Evolutionary conservation across 1,284 basidiomycete species (phyloP).

Genomic region (Heterobasidion occidentale): DNA sequence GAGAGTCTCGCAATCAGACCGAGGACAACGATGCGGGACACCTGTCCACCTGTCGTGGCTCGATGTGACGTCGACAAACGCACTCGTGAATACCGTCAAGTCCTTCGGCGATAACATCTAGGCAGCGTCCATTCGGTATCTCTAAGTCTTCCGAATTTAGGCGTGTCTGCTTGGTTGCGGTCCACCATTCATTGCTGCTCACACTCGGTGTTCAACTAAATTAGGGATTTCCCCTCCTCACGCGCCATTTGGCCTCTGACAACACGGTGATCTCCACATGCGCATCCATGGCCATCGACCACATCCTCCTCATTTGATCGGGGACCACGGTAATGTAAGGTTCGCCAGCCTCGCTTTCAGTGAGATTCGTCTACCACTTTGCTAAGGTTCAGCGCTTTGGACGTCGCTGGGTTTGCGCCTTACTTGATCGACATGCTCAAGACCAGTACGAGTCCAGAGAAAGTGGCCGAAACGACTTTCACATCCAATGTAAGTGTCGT

Average conservation of each 20-base stretch:
- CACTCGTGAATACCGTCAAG: constrained; percentile 87
- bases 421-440: constrained; percentile 76
- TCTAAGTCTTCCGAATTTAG: constrained; percentile 94
- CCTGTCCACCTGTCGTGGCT: constrained; percentile 34
- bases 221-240: constrained; percentile 86
- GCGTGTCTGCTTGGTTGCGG: constrained; percentile 28
- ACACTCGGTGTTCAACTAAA: constrained; percentile 50
- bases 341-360: not conserved
- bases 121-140: constrained; percentile 80
- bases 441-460: constrained; percentile 76
- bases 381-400: constrained; percentile 74
- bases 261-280: constrained; percentile 89
- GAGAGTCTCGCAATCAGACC: constrained; percentile 88
- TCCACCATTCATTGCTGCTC: not conserved
- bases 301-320: constrained; percentile 81
- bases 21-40: constrained; percentile 59
- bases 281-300: constrained; percentile 87
- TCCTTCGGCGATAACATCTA: constrained; percentile 92
- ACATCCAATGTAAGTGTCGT: constrained; percentile 83
- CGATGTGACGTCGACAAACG: constrained; percentile 91
- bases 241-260: constrained; percentile 74
- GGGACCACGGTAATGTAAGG: constrained; percentile 51
- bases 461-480: constrained; percentile 94
- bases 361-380: not conserved
- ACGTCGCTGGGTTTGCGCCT: constrained; percentile 79